Conservation (phyloP, 2,329 filamentous ascomycete genomes). For the Clonostachys byssicola region DNA sequence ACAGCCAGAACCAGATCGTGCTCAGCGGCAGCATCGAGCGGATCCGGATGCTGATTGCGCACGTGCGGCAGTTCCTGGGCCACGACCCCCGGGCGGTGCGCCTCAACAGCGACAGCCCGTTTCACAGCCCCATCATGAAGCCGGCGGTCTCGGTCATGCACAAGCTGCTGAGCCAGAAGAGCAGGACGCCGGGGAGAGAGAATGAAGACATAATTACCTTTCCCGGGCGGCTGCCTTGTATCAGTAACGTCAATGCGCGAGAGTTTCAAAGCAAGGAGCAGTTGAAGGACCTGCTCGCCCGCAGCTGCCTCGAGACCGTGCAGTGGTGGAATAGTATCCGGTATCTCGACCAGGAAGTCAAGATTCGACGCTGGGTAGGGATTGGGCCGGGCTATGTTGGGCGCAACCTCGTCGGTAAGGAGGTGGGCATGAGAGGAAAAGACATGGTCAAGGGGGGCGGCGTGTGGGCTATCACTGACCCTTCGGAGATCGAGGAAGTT, state of each 20-base stretch:
- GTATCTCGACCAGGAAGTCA: conserved; percentile 80
- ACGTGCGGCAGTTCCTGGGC: conserved; percentile 83
- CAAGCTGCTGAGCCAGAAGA: conserved; percentile 57
- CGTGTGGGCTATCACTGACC: conserved; percentile 87
- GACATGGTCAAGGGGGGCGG: conserved; percentile 82
- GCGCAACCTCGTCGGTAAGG: conserved; percentile 88
- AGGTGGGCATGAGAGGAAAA: conserved; percentile 80
- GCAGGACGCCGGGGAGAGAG: conserved; percentile 45
- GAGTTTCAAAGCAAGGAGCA: conserved; percentile 73
- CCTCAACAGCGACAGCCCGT: conserved; percentile 83
- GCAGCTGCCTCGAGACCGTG: conserved; percentile 87
- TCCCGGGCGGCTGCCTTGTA: conserved; percentile 69
- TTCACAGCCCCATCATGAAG: conserved; percentile 89
- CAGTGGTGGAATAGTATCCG: conserved; percentile 92
- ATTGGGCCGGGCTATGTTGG: conserved; percentile 94
- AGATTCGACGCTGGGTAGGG: conserved; percentile 81
- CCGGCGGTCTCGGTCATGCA: conserved; percentile 76
- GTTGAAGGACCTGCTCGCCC: conserved; percentile 72
- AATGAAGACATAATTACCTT: conserved; percentile 67
- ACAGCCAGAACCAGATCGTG: conserved; percentile 94
- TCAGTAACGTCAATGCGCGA: conserved; percentile 81
- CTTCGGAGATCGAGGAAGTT: conserved; percentile 68
- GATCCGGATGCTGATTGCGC: conserved; percentile 77
- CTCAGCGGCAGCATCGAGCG: conserved; percentile 80
- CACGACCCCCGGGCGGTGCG: conserved; percentile 87